Conservation (phyloP, 2,329 filamentous ascomycete species). For the Amauroascus niger region DNA sequence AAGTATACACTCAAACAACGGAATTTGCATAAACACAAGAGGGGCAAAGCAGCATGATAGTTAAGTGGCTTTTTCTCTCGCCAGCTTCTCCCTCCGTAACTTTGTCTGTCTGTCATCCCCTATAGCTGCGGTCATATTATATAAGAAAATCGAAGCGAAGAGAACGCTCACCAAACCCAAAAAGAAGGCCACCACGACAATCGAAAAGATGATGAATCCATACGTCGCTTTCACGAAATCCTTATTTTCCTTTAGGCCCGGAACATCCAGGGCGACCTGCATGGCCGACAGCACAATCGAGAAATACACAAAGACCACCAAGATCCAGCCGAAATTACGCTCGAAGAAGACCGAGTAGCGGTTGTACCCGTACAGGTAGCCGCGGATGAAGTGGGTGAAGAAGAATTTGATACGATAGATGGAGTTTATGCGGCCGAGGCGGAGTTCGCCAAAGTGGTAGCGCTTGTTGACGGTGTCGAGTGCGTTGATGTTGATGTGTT, state of each 20-base stretch:
- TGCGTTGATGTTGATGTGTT: conserved; percentile 24
- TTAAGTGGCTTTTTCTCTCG: background rate
- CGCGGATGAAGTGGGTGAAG: conserved; percentile 23
- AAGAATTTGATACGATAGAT: conserved; percentile 30
- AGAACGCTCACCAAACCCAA: conserved; percentile 8
- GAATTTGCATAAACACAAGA: background rate
- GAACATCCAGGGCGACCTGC: conserved; percentile 33
- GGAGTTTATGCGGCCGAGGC: conserved; percentile 38
- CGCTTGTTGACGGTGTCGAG: conserved; percentile 29
- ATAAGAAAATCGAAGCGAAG: conserved; percentile 13
- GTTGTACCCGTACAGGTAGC: conserved; percentile 25
- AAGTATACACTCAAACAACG: no score
- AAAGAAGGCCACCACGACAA: conserved; percentile 13
- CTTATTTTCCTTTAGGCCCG: conserved; percentile 6
- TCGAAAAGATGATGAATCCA: conserved; percentile 15
- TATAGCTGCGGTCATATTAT: conserved; percentile 15
- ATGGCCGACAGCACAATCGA: conserved; percentile 42
- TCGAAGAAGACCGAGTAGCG: conserved; percentile 37
- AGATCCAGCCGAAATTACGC: conserved; percentile 37
- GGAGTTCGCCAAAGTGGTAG: conserved; percentile 39
- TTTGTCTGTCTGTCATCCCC: conserved; percentile 9
- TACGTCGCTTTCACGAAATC: conserved; percentile 13
- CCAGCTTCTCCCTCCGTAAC: conserved; percentile 7
- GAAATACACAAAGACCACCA: conserved; percentile 36
- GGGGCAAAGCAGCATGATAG: background rate